Evolutionary conservation across 768 basidiomycete genomes (phyloP).

Genomic region (Auricularia auricula-judae): DNA sequence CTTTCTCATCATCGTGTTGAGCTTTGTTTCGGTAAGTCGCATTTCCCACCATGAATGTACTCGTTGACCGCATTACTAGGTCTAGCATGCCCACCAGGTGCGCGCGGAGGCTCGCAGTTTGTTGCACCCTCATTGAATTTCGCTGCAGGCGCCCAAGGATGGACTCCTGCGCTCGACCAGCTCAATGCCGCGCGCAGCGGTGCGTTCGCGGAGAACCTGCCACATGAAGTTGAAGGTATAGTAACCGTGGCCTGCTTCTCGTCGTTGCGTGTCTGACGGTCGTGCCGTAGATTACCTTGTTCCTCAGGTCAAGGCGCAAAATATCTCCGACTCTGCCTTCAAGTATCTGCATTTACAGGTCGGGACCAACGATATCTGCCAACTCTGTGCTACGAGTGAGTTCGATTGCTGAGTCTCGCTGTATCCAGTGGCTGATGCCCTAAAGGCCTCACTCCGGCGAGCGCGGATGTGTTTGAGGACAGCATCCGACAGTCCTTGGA

Average conservation of each 20-base stretch:
- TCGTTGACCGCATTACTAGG: not conserved
- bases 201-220: conserved; percentile 7
- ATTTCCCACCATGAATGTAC: not conserved
- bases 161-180: conserved; percentile 8
- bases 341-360: conserved; percentile 11
- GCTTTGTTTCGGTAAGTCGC: conserved; percentile 8
- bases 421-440: too few relatives aligned
- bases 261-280: too few relatives aligned
- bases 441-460: not conserved
- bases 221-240: conserved; percentile 4
- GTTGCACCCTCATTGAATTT: too few relatives aligned
- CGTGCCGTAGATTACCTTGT: conserved; percentile 8
- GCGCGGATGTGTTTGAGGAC: conserved; percentile 7
- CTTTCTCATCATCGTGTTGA: conserved; percentile 8
- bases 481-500: not conserved
- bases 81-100: not conserved
- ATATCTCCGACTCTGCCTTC: conserved; percentile 1
- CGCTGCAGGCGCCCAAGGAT: conserved; percentile 4
- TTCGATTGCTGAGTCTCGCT: not conserved
- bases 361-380: conserved; percentile 11
- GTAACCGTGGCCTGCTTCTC: too few relatives aligned
- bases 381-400: conserved; percentile 1
- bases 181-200: conserved; percentile 10
- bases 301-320: conserved; percentile 6
- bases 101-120: not conserved